Percentiles rank a stretch among this genome's conserved stretches.
phyloP scores from a whole-genome alignment of 495 filamentous ascomycete species.

The Neurospora sp. region DNA sequence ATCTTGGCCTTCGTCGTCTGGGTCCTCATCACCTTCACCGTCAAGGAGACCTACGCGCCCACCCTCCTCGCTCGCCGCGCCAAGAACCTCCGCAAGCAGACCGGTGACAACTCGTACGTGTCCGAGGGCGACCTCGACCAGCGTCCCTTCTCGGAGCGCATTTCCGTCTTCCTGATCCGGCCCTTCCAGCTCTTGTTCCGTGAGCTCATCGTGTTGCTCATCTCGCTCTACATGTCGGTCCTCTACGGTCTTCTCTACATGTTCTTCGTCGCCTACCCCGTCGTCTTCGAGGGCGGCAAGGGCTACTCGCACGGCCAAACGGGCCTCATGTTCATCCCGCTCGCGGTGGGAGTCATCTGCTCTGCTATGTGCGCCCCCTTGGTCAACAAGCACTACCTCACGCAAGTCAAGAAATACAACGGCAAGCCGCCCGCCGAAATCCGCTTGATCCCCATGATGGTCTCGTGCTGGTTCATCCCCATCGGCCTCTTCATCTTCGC shows the following conservation, averaged over 20 bases:
- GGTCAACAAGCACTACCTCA: slow-evolving; percentile 70
- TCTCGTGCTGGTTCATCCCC: slow-evolving; percentile 68
- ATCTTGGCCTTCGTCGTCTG: slow-evolving; percentile 58
- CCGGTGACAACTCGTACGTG: slow-evolving; percentile 54
- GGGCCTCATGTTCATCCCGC: slow-evolving; percentile 72
- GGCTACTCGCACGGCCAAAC: slow-evolving; percentile 60
- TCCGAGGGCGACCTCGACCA: slow-evolving; percentile 66
- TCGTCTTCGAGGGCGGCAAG: slow-evolving; percentile 69
- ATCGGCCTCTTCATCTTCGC: slow-evolving; percentile 76
- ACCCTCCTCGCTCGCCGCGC: slow-evolving; percentile 57
- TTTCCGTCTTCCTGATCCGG: slow-evolving; percentile 58
- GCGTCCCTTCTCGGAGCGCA: slow-evolving; percentile 49
- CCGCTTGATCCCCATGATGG: slow-evolving; percentile 78
- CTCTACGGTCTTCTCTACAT: slow-evolving; percentile 73
- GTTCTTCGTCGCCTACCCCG: slow-evolving; percentile 74
- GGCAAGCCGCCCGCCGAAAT: slow-evolving; percentile 66
- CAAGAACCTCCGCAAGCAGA: slow-evolving; percentile 53
- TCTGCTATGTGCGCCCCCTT: slow-evolving; percentile 57
- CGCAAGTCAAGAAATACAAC: slow-evolving; percentile 43
- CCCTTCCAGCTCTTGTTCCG: slow-evolving; percentile 72
- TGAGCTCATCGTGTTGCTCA: slow-evolving; percentile 70
- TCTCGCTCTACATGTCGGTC: slow-evolving; percentile 69
- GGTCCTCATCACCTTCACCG: slow-evolving; percentile 65
- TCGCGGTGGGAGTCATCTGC: slow-evolving; percentile 55
- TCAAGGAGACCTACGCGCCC: slow-evolving; percentile 72